Percentiles rank a stretch among this genome's conserved stretches.
phyloP scores from a whole-genome alignment of 2,329 filamentous ascomycete species.

The Phoma herbarum region DNA sequence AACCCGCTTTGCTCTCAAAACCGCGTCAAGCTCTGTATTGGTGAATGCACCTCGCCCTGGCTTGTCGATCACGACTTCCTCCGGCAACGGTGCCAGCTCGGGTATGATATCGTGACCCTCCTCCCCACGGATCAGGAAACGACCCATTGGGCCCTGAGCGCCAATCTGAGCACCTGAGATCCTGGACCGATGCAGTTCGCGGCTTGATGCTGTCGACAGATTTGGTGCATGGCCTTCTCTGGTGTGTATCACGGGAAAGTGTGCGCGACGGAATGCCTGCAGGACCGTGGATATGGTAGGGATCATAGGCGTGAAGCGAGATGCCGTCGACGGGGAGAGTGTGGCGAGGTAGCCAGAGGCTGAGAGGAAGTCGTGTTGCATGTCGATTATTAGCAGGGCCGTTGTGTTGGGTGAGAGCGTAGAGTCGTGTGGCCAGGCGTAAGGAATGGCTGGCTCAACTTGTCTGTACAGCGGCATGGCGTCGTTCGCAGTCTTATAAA shows the following conservation, averaged over 20 bases:
- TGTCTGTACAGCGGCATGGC: constrained; percentile 26
- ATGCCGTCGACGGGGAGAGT: constrained; percentile 57
- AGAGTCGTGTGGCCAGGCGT: constrained; percentile 54
- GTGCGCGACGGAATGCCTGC: constrained; percentile 50
- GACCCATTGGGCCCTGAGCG: constrained; percentile 63
- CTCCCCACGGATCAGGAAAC: constrained; percentile 67
- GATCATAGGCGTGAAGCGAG: constrained; percentile 55
- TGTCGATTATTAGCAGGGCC: constrained; percentile 64
- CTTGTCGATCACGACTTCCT: constrained; percentile 64
- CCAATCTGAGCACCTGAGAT: constrained; percentile 64
- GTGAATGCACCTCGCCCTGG: constrained; percentile 63
- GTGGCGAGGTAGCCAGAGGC: constrained; percentile 60
- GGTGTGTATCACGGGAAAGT: constrained; percentile 59
- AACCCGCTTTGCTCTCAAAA: constrained; percentile 61
- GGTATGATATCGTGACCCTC: constrained; percentile 65
- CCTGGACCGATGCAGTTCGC: constrained; percentile 63
- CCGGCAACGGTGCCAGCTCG: constrained; percentile 59
- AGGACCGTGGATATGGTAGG: constrained; percentile 55
- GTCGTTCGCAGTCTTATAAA: too few relatives aligned
- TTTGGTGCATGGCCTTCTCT: constrained; percentile 64
- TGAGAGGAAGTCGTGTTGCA: constrained; percentile 64
- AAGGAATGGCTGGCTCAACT: constrained; percentile 43
- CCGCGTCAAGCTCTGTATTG: constrained; percentile 63
- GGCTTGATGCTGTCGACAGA: constrained; percentile 63
- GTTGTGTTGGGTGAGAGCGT: constrained; percentile 55